Base-by-base conservation (phyloP, 371 early-diverging fungal genomes). In the Mortierella sp. region DNA sequence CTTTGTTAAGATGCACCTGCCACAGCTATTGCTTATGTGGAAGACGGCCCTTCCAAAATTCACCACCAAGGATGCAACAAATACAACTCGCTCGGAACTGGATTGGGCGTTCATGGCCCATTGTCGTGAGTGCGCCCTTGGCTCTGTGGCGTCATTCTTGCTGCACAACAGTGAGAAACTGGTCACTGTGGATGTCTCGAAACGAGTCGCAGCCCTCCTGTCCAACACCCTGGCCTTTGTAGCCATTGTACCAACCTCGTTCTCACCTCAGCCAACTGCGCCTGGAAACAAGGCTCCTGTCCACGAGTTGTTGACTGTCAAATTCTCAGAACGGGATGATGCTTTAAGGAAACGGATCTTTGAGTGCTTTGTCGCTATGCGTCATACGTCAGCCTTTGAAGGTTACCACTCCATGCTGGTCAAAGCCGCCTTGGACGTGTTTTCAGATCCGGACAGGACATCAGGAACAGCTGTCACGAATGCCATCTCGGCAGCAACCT, bases 171-270 rank as follows among this genome's bases (percentile, higher is more conserved):
- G 88, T 34, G 90, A 92, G 19, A 92, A 94, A 2, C 84, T 96
- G 16, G 91, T 94, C 7, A 94, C 95, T 0, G 80, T 93, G 24
- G 97, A 97, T 88, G 93, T 96, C 24, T 94, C 94, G 16, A 97
- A 97, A 86, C 91, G 97, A 21, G 90, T 97, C 24, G 92, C 95
- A 0, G 96, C 96, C 4, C 85, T 94, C n/a, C 82, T 97, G 73
- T 94, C 93, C 83, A 96, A 96, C 80, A 91, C 94, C 6, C 82
- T 96, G 42, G 90, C 93, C 0, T 96, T 95, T 78, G 86, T 94
- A 28, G 87, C 92, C 0, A 90, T 93, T 1, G 91, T 95, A 5
- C 94, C 94, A 4, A 84, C 87, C 42, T 86, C 90, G 0, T 92
- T 92, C 79, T 79, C 84, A 31, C 70, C 60, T 13, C 84, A 75